Percentiles rank a stretch among this genome's conserved stretches.
phyloP scores from a whole-genome alignment of 345 rosid genomes.

The Toxicodendron radicans region DNA sequence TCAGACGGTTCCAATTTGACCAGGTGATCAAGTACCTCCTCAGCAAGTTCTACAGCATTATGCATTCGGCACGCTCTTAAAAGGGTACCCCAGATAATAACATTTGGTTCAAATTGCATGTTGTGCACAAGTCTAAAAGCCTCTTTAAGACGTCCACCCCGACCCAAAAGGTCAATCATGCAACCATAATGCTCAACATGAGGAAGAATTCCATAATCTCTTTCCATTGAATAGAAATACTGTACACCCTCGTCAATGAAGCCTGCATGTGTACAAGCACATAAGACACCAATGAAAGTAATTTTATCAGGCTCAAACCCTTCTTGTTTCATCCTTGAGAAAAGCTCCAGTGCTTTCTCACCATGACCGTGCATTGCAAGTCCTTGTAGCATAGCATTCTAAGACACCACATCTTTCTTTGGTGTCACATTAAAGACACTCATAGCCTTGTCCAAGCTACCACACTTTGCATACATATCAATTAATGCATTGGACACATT shows the following conservation, averaged over 20 bases:
- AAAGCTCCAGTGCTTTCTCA: slow-evolving; percentile 63
- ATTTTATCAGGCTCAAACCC: slow-evolving; percentile 67
- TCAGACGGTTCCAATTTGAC: slow-evolving; percentile 48
- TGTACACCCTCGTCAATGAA: slow-evolving; percentile 65
- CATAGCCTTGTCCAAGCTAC: slow-evolving; percentile 57
- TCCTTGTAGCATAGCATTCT: slow-evolving; percentile 89
- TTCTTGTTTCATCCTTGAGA: slow-evolving; percentile 66
- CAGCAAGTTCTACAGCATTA: slow-evolving; percentile 52
- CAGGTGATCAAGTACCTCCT: slow-evolving; percentile 48
- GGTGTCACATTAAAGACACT: slow-evolving; percentile 55
- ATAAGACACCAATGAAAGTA: slow-evolving; percentile 66
- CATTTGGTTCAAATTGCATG: slow-evolving; percentile 84
- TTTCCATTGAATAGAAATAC: slow-evolving; percentile 67
- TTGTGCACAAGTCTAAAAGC: slow-evolving; percentile 59
- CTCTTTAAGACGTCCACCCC: slow-evolving; percentile 72
- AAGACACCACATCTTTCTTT: slow-evolving; percentile 67
- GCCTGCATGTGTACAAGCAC: slow-evolving; percentile 88
- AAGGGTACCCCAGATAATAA: slow-evolving; percentile 78
- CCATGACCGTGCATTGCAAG: slow-evolving; percentile 81
- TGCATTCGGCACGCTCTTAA: slow-evolving; percentile 75
- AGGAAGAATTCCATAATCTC: slow-evolving; percentile 61
- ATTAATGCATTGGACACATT: slow-evolving; percentile 68
- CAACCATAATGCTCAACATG: slow-evolving; percentile 87
- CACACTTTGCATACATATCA: slow-evolving; percentile 89
- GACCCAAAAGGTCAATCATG: slow-evolving; percentile 82